Base-by-base conservation (phyloP, 2,329 filamentous ascomycete species). In the Colletotrichum musae region DNA sequence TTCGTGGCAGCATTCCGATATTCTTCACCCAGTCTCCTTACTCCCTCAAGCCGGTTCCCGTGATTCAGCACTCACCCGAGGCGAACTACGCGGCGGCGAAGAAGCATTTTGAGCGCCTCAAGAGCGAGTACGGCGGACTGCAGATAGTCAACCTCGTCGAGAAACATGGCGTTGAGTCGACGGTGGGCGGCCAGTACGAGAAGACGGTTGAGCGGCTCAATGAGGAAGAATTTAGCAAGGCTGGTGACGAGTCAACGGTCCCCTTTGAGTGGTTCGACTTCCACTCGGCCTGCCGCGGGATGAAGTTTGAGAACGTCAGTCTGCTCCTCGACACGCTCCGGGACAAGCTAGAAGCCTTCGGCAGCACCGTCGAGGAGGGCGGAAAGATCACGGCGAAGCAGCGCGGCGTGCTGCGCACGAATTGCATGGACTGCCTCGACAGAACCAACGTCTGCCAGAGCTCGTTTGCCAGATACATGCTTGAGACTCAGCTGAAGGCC, bases 341-440 rank as follows among this genome's bases (percentile, higher is more conserved):
- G 32, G 81, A 86, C 4, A 90, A 88, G n/a, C 83, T 98, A 12
- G 89, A 92, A 51, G 83, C 86, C 5, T 89, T 92, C 53, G 91
- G 93, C 1, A 94, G 93, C 82, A 94, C 92, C 0, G 87, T 93
- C 2, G 82, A 86, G 61, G 74, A 80, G 13, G 80, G 83, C 18
- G 86, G 84, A 2, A 76, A 80, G 36, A 68, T 87, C 15, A 73
- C 80, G 16, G 74, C 77, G 5, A 82, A 77, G 54, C 95, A 98
- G 77, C 85, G 83, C 28, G 95, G 95, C 1, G 89, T 97, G 6
- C 79, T 98, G n/a, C 88, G 96, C 64, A 98, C 94, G 2, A 99
- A 99, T 77, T 99, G 96, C 80, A 98, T 99, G 96, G 96, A 99
- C 77, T 99, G 96, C 74, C 84, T 99, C 10, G 96, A 99, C 78